phyloP scores from a whole-genome alignment of 257 asterid genomes.

The Apocynum venetum region DNA sequence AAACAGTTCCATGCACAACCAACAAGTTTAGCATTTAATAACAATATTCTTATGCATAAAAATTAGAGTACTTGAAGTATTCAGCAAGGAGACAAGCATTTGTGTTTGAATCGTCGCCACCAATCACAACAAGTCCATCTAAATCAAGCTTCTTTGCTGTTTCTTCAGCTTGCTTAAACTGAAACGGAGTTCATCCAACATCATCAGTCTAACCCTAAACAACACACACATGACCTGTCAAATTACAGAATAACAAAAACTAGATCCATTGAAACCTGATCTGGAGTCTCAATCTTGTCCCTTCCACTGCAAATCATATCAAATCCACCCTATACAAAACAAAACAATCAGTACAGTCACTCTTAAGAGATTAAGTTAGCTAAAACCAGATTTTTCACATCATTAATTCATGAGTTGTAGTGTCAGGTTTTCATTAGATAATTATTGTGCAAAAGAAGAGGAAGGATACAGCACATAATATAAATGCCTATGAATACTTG shows the following conservation, averaged over 20 bases:
- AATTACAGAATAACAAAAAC: slow-evolving; percentile 7
- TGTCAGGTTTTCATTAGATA: not conserved
- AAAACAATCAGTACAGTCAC: slow-evolving; percentile 7
- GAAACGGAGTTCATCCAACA: slow-evolving; percentile 22
- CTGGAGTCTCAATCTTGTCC: slow-evolving; percentile 99
- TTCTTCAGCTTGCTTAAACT: slow-evolving; percentile 97
- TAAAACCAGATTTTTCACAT: not conserved
- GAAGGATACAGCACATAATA: not conserved
- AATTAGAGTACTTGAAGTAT: slow-evolving; percentile 45
- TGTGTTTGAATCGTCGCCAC: slow-evolving; percentile 99
- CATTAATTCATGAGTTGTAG: not conserved
- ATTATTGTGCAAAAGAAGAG: not conserved
- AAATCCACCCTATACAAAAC: slow-evolving; percentile 77
- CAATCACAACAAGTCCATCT: slow-evolving; percentile 97
- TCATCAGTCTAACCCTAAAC: slow-evolving; percentile 14
- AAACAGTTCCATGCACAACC: not conserved
- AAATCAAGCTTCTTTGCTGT: slow-evolving; percentile 86
- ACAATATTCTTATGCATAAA: not conserved
- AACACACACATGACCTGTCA: not conserved
- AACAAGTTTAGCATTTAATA: not conserved
- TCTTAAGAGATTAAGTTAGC: not conserved
- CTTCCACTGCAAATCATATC: slow-evolving; percentile 98
- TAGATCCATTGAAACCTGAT: slow-evolving; percentile 51
- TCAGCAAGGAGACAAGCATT: slow-evolving; percentile 99
- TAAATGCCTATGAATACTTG: not conserved